Conservation (phyloP, 2,329 filamentous ascomycete genomes). For the Cladosporium sphaerospermum region DNA sequence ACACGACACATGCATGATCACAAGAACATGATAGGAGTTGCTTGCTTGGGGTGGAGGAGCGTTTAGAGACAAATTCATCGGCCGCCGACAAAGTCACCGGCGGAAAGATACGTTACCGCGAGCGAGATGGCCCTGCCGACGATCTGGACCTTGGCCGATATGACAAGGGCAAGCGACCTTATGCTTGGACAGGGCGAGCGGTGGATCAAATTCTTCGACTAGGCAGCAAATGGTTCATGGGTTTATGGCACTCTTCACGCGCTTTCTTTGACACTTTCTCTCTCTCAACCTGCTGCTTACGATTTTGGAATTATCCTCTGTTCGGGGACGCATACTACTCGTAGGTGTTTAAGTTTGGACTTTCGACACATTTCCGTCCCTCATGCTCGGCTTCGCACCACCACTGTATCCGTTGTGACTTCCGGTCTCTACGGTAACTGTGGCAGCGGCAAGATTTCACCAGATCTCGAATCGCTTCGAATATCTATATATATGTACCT, state of each 20-base stretch:
- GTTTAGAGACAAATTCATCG: not conserved
- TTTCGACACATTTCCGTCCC: too few species aligned
- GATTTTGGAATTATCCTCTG: not conserved
- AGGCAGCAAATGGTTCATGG: constrained; percentile 11
- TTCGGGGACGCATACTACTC: not conserved
- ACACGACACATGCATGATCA: constrained; percentile 11
- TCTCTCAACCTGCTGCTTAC: not conserved
- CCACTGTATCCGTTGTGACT: too few species aligned
- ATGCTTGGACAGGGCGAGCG: constrained; percentile 3
- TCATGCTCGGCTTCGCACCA: too few species aligned
- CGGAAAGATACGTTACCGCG: not conserved
- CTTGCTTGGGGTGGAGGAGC: constrained; percentile 5
- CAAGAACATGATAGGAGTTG: constrained; percentile 1
- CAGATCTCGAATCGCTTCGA: too few species aligned
- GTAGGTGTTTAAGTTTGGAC: too few species aligned
- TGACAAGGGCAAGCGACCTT: constrained; percentile 5
- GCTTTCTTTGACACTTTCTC: not conserved
- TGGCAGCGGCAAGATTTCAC: too few species aligned
- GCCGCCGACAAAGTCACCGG: not conserved
- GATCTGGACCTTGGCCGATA: not conserved
- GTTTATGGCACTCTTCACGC: constrained; percentile 9
- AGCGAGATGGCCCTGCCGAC: not conserved
- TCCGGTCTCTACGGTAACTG: too few species aligned
- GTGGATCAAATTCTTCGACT: not conserved
- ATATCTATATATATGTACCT: too few species aligned